phyloP scores from a whole-genome alignment of 2,329 filamentous ascomycete species.

The Didymella segeticola region DNA sequence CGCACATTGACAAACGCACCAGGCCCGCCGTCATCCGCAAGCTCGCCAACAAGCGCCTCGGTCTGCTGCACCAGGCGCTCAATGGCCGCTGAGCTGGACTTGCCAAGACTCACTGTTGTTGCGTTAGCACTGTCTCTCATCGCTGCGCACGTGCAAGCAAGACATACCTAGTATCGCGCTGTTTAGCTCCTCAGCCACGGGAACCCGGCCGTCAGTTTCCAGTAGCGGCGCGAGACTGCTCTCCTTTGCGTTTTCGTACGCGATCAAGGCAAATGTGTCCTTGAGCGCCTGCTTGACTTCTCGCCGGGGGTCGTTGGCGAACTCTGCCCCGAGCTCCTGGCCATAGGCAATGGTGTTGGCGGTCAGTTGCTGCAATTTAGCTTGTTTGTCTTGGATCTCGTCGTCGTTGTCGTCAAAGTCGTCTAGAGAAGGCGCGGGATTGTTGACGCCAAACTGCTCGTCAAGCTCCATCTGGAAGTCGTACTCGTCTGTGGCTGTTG shows the following conservation, averaged over 20 bases:
- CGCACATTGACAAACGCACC: slow-evolving; percentile 80
- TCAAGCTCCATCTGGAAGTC: slow-evolving; percentile 67
- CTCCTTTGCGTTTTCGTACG: slow-evolving; percentile 80
- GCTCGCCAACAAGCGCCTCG: slow-evolving; percentile 80
- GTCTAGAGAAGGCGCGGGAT: slow-evolving; percentile 35
- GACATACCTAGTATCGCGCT: slow-evolving; percentile 81
- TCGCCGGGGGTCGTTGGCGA: slow-evolving; percentile 71
- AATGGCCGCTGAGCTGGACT: slow-evolving; percentile 83
- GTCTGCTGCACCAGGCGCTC: slow-evolving; percentile 89
- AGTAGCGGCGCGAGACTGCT: slow-evolving; percentile 80
- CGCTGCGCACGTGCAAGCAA: neutral
- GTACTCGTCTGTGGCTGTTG: slow-evolving; percentile 54
- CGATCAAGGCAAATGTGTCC: slow-evolving; percentile 87
- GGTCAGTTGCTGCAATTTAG: slow-evolving; percentile 59
- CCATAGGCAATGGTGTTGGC: slow-evolving; percentile 79
- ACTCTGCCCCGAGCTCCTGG: slow-evolving; percentile 77
- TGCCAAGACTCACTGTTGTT: slow-evolving; percentile 80
- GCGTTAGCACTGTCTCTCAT: slow-evolving; percentile 35
- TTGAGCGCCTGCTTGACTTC: slow-evolving; percentile 76
- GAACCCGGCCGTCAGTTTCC: slow-evolving; percentile 74
- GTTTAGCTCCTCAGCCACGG: slow-evolving; percentile 92
- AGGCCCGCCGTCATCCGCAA: slow-evolving; percentile 78
- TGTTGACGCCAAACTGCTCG: slow-evolving; percentile 54
- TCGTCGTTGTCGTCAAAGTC: slow-evolving; percentile 44
- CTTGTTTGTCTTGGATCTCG: slow-evolving; percentile 44